A percentile compares a stretch with the other conserved stretches of the same genome.
Evolutionary conservation across 2,329 filamentous ascomycete species (phyloP).

Genomic region (Colletotrichum camelliae): DNA sequence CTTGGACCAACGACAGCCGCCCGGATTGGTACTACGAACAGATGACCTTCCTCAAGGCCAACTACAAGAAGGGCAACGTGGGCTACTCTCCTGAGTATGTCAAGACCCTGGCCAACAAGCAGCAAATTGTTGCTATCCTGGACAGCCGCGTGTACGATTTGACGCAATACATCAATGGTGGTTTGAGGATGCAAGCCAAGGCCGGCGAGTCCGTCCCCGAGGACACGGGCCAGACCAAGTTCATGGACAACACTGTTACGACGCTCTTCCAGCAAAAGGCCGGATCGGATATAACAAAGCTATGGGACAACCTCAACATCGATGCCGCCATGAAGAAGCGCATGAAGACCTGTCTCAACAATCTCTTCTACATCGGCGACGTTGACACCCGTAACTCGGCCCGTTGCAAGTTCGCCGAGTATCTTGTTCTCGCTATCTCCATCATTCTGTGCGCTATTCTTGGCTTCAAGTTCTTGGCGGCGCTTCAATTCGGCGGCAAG

Average conservation of each 20-base stretch:
- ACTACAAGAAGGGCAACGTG: conserved; percentile 85
- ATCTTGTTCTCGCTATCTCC: conserved; percentile 87
- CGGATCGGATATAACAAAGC: conserved; percentile 82
- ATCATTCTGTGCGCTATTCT: conserved; percentile 82
- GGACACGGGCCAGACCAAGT: conserved; percentile 65
- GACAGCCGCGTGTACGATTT: conserved; percentile 86
- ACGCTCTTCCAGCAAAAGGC: conserved; percentile 77
- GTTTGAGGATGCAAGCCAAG: conserved; percentile 67
- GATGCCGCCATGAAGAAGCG: conserved; percentile 59
- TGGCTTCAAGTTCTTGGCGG: conserved; percentile 95
- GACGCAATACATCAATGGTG: conserved; percentile 80
- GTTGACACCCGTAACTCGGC: conserved; percentile 89
- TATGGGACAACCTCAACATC: conserved; percentile 76
- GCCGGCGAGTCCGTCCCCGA: conserved; percentile 54
- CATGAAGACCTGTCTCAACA: conserved; percentile 87
- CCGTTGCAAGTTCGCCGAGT: conserved; percentile 85
- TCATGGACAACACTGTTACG: conserved; percentile 80
- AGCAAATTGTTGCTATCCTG: conserved; percentile 77
- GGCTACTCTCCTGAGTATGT: conserved; percentile 85
- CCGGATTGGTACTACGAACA: conserved; percentile 94
- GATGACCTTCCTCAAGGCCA: conserved; percentile 76
- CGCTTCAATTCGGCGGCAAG: conserved; percentile 90
- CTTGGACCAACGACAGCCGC: conserved; percentile 79
- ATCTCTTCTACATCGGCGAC: conserved; percentile 92
- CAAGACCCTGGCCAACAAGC: conserved; percentile 66